Conservation (phyloP, 345 rosid species). For the Salix arbutifolia region DNA sequence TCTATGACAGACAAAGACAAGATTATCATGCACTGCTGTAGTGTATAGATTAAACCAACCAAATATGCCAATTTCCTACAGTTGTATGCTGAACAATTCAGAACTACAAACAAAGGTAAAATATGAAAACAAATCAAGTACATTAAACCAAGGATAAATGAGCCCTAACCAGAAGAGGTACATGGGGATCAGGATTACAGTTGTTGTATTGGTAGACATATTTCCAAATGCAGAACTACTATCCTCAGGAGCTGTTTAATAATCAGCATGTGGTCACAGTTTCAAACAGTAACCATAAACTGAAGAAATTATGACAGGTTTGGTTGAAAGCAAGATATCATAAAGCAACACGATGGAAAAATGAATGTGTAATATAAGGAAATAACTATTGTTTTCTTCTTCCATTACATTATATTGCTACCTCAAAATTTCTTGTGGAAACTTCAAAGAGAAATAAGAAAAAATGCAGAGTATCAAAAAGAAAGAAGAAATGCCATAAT, state of each 20-base stretch:
- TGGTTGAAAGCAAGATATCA: background rate
- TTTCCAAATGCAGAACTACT: background rate
- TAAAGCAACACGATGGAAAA: background rate
- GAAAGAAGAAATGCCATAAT: background rate
- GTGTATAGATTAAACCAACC: background rate
- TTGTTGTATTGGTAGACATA: background rate
- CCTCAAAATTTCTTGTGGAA: background rate
- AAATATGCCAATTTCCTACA: background rate
- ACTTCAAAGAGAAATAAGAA: background rate
- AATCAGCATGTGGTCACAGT: background rate
- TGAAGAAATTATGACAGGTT: background rate
- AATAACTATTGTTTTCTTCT: background rate
- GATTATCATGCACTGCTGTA: background rate
- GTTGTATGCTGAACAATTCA: background rate
- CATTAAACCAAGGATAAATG: background rate
- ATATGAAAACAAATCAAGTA: background rate
- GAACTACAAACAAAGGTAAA: background rate
- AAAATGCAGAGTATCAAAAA: background rate
- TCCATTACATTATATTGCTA: background rate
- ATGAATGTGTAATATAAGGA: background rate
- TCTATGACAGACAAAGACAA: constrained; percentile 4
- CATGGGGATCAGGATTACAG: background rate
- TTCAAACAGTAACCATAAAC: background rate
- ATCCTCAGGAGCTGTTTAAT: background rate
- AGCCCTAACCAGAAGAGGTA: background rate